Base-by-base conservation (phyloP, 139 green algal species). In the Chlamydomonas sphaeroides region DNA sequence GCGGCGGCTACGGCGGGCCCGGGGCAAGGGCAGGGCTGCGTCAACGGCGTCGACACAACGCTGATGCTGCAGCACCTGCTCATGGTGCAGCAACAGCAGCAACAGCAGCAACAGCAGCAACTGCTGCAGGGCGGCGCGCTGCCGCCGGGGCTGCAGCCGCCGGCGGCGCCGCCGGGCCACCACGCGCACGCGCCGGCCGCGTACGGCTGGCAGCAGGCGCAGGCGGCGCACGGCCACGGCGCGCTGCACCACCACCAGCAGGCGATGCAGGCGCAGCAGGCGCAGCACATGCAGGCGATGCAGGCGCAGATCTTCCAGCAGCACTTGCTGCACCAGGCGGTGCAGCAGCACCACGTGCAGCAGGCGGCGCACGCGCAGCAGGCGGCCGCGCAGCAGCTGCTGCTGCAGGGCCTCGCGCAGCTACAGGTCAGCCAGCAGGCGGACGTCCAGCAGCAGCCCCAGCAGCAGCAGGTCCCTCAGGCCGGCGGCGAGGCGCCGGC, bases 341-440 rank as follows among this genome's bases (percentile, higher is more conserved):
- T 15, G 35, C 36, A 35, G 65, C 36, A 49, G 11, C 65, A 71
- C 5, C 38, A 65, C 28, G 7, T 14, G 57, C 30, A 53, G 36
- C 35, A 32, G 38, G 18, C 2, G 63, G 15, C 15, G 35, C 14
- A 14, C 33, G 14, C 33, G 48, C n/a, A 49, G 14, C 69, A 53
- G 45, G 45, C 45, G 45, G 45, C 45, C 11, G 45, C 45, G 45
- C 74, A 70, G 32, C 74, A 71, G 39, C 20, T 35, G 72, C 20
- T 35, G 39, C 62, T 33, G 59, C 74, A 70, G 74, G 74, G 59
- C 0, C n/a, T 71, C 39, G 32, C 39, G 26, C 74, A 81, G 30
- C 11, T 67, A 23, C 53, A 79, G 18, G n/a, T 67, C 35, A 14
- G 3, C 17, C n/a, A 45, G 7, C 18, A 4, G 5, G 49, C 15